Percentiles rank a stretch among this genome's conserved stretches.
Evolutionary conservation across 768 basidiomycete genomes (phyloP).

Genomic region (Mycena epipterygia): DNA sequence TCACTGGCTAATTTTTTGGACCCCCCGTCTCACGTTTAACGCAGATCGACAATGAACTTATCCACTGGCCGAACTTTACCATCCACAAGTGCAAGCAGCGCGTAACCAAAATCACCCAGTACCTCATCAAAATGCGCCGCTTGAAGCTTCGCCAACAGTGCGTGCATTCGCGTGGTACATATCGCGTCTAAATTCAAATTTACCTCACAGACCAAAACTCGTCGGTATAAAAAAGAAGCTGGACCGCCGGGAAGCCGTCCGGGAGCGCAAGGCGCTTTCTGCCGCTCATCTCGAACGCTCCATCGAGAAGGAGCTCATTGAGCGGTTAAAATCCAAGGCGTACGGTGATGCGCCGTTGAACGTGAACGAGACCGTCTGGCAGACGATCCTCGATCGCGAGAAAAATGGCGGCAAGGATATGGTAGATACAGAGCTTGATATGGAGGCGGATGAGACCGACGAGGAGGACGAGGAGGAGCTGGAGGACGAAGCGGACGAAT

Average conservation of each 20-base stretch:
- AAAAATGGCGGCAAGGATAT: slow-evolving; percentile 61
- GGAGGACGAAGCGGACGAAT: slow-evolving; percentile 62
- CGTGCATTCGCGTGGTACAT: slow-evolving; percentile 43
- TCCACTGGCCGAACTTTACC: slow-evolving; percentile 98
- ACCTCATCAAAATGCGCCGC: slow-evolving; percentile 97
- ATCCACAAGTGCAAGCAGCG: slow-evolving; percentile 99
- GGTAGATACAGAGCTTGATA: slow-evolving; percentile 59
- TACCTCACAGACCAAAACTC: slow-evolving; percentile 80
- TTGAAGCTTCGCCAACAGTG: slow-evolving; percentile 89
- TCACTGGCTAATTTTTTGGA: not conserved
- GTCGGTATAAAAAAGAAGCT: slow-evolving; percentile 98
- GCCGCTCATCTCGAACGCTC: slow-evolving; percentile 96
- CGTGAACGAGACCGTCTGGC: slow-evolving; percentile 98
- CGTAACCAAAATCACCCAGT: slow-evolving; percentile 98
- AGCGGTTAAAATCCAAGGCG: slow-evolving; percentile 95
- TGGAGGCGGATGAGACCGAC: slow-evolving; percentile 69
- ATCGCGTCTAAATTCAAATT: slow-evolving; percentile 6
- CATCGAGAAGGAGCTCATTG: slow-evolving; percentile 96
- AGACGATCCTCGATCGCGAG: slow-evolving; percentile 89
- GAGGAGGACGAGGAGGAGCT: slow-evolving; percentile 74
- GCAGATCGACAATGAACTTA: slow-evolving; percentile 94
- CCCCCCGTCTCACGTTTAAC: not conserved
- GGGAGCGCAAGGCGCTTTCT: slow-evolving; percentile 96
- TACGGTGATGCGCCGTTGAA: slow-evolving; percentile 98
- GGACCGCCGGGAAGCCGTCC: slow-evolving; percentile 90